These are phyloP conservation scores for Thelonectria blattea DNA, from an alignment of 2,329 filamentous ascomycete genomes.

Conservation along the genomic window DNA sequence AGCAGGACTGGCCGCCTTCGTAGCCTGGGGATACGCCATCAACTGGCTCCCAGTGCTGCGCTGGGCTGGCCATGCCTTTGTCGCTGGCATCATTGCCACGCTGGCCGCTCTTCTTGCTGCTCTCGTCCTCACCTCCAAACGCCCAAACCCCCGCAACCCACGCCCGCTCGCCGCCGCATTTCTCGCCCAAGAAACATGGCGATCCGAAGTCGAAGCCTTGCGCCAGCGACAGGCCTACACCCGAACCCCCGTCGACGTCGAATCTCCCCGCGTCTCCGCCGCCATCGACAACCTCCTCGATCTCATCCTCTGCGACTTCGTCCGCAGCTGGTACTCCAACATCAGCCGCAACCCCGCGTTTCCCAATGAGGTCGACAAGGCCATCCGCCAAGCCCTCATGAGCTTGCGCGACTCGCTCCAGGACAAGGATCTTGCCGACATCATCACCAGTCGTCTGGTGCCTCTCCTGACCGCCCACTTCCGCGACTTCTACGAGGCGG, in stretches of 20 bases:
- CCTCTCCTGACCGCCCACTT: slow-evolving; percentile 90
- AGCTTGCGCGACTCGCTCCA: slow-evolving; percentile 75
- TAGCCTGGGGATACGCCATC: slow-evolving; percentile 87
- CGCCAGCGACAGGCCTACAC: slow-evolving; percentile 71
- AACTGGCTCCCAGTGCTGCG: slow-evolving; percentile 84
- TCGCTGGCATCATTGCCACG: slow-evolving; percentile 68
- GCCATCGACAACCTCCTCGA: slow-evolving; percentile 81
- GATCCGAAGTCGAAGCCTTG: slow-evolving; percentile 70
- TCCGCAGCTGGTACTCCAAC: slow-evolving; percentile 84
- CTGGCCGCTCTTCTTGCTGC: slow-evolving; percentile 61
- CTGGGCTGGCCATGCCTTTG: slow-evolving; percentile 85
- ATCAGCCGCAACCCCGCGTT: slow-evolving; percentile 86
- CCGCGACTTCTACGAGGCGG: slow-evolving; percentile 88
- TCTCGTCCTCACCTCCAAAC: slow-evolving; percentile 61
- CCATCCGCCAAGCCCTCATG: slow-evolving; percentile 74
- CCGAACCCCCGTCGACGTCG: slow-evolving; percentile 72
- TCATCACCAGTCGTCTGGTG: slow-evolving; percentile 80
- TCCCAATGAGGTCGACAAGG: slow-evolving; percentile 82
- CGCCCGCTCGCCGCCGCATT: slow-evolving; percentile 62
- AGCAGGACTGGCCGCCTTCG: slow-evolving; percentile 72
- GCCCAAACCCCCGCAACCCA: slow-evolving; percentile 48
- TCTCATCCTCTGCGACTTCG: slow-evolving; percentile 80
- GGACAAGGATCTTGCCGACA: slow-evolving; percentile 81
- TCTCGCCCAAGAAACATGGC: slow-evolving; percentile 69
- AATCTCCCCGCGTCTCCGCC: slow-evolving; percentile 78